Conservation (phyloP, 164 flowering plant genomes). For the Aristolochia contorta region DNA sequence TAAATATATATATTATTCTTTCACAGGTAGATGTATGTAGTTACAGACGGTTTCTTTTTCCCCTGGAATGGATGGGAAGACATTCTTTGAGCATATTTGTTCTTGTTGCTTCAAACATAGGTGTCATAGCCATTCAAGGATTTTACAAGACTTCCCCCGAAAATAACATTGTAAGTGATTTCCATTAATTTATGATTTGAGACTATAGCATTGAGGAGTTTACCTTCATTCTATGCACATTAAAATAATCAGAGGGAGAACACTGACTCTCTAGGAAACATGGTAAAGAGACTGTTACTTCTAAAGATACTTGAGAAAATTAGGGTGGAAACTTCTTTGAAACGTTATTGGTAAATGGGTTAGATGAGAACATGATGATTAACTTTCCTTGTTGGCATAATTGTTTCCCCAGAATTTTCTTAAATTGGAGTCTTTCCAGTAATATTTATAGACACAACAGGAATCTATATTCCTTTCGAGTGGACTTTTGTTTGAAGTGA, state of each 20-base stretch:
- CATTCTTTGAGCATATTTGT: slow-evolving; percentile 51
- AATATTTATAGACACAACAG: background rate
- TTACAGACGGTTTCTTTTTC: slow-evolving; percentile 25
- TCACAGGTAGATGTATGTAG: slow-evolving; percentile 57
- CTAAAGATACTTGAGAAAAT: too few relatives aligned
- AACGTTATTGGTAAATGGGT: background rate
- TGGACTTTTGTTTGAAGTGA: background rate
- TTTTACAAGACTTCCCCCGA: slow-evolving; percentile 44
- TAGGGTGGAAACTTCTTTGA: too few relatives aligned
- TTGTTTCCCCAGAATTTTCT: background rate
- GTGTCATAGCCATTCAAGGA: slow-evolving; percentile 50
- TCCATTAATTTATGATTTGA: background rate
- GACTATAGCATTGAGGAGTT: background rate
- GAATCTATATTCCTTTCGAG: background rate
- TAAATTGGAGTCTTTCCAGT: background rate
- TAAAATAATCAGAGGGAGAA: background rate
- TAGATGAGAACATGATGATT: background rate
- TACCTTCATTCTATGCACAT: too few relatives aligned
- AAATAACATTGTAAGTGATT: slow-evolving; percentile 44
- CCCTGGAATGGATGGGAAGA: slow-evolving; percentile 64
- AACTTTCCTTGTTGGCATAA: background rate
- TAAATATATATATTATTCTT: background rate
- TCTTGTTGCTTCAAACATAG: slow-evolving; percentile 54
- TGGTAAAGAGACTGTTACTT: too few relatives aligned
- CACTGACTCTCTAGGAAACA: background rate